Evolutionary conservation across 495 filamentous ascomycete species (phyloP).

Genomic region (Lentithecium fluviatile): DNA sequence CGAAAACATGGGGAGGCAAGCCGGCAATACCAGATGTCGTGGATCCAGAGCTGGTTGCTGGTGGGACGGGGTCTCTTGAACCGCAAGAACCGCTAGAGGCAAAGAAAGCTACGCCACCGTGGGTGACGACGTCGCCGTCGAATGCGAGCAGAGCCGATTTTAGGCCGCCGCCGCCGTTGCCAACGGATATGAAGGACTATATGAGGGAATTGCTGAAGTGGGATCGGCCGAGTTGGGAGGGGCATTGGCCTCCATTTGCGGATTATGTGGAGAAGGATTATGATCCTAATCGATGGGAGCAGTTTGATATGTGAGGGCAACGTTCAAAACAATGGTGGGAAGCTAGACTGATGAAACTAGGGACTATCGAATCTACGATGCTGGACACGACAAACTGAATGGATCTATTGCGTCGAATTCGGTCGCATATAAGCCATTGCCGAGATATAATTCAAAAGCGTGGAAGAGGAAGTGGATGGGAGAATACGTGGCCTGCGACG

Average conservation of each 20-base stretch:
- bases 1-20: not conserved
- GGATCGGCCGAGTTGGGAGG: conserved; percentile 30
- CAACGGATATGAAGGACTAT: conserved; percentile 26
- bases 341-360: not conserved
- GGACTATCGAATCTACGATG: conserved; percentile 23
- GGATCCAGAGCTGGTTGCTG: not conserved
- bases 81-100: not conserved
- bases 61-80: not conserved
- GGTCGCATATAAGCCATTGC: conserved; percentile 51
- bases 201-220: conserved; percentile 38
- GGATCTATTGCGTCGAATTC: not conserved
- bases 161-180: not conserved
- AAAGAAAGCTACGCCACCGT: conserved; percentile 7
- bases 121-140: not conserved
- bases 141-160: conserved; percentile 7
- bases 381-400: conserved; percentile 20
- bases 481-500: conserved; percentile 48
- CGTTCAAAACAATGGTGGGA: no score
- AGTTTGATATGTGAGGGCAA: conserved; percentile 33
- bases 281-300: conserved; percentile 46
- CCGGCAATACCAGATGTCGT: not conserved
- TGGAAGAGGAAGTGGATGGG: conserved; percentile 51
- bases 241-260: conserved; percentile 42
- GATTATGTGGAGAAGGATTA: conserved; percentile 40
- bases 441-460: conserved; percentile 49